These are phyloP conservation scores for Candida vaughaniae DNA, from an alignment of 805 yeast species.

Conservation along the genomic window DNA sequence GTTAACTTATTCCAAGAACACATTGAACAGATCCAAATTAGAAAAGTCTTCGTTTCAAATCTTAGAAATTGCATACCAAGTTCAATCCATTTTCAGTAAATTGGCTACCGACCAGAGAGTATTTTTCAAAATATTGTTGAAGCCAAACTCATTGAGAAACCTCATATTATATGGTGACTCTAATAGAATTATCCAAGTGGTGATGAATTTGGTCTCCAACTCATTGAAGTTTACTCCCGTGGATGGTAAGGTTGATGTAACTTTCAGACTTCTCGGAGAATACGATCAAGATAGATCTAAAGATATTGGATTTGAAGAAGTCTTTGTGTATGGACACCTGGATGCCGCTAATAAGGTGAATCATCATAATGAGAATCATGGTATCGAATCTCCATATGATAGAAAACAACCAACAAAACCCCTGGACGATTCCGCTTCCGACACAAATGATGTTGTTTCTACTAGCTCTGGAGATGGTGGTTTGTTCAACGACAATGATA, in stretches of 20 bases:
- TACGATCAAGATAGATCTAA: conserved; percentile 57
- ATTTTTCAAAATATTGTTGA: conserved; percentile 56
- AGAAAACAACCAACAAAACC: conserved; percentile 1
- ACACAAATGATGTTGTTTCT: not conserved
- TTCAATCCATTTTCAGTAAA: conserved; percentile 80
- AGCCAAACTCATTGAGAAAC: conserved; percentile 59
- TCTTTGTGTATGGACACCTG: conserved; percentile 35
- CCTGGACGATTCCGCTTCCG: not conserved
- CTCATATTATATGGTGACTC: conserved; percentile 83
- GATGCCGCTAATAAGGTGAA: conserved; percentile 7
- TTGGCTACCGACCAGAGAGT: conserved; percentile 78
- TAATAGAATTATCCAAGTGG: conserved; percentile 84
- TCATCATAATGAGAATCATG: conserved; percentile 1
- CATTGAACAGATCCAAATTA: conserved; percentile 75
- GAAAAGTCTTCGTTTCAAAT: conserved; percentile 82
- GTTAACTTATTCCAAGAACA: conserved; percentile 89
- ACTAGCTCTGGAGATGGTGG: not conserved
- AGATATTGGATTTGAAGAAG: conserved; percentile 41
- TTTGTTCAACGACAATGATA: conserved; percentile 17
- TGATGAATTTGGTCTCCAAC: conserved; percentile 90
- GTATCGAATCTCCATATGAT: conserved; percentile 1
- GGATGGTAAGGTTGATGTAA: conserved; percentile 74
- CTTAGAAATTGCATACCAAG: conserved; percentile 79
- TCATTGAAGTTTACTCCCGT: conserved; percentile 90
- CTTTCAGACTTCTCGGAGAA: conserved; percentile 64